Evolutionary conservation across 192 early-diverging fungal species (phyloP), one percentile per base, ranked within the genome.

Genomic region (Phlyctochytrium bullatum): DNA sequence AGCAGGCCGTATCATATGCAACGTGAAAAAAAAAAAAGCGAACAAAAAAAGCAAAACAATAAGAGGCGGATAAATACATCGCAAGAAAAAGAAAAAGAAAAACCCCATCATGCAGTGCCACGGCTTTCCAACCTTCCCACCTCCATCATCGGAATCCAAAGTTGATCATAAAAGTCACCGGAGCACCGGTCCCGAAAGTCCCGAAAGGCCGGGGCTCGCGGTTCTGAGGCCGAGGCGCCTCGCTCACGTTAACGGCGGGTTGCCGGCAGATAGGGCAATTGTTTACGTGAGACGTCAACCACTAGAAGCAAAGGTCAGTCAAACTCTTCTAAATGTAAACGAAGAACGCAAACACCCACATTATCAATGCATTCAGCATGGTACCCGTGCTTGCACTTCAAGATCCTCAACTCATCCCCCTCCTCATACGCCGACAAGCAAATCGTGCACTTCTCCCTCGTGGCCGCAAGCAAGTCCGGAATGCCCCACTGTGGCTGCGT

Each of bases 381-480:
- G 62, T 79, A 82, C 2, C 76, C 81, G 62, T 83, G 81, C 36
- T 58, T 52, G 36, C 81, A 83, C 59, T 61, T 56, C 65, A 83
- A 63, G n/a, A 82, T 68, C 2, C 81, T 35, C 31, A 83, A 31
- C 31, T 74, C 61, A 40, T 83, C 81, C 2, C 61, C 81, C 28
- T 67, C 70, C 52, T 78, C 77, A 53, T 80, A 83, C 20, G 29
- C n/a, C 50, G 62, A 62, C 62, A 83, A 62, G 57, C 81, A 83
- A 27, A 83, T 72, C 40, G 74, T 75, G 35, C 81, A 83, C 66
- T 77, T 81, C 59, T 81, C 75, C 28, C 64, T 60, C 0, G 76
- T 77, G 6, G 68, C 61, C 3, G 67, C 67, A 17, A 81, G 59
- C 40, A 79, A 31, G 36, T 78, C 76, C 34, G 35, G n/a, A 32